These are phyloP conservation scores for Aurantiochytrium sp. DNA, from an alignment of 108 stramenopile genomes.

Conservation along the genomic window DNA sequence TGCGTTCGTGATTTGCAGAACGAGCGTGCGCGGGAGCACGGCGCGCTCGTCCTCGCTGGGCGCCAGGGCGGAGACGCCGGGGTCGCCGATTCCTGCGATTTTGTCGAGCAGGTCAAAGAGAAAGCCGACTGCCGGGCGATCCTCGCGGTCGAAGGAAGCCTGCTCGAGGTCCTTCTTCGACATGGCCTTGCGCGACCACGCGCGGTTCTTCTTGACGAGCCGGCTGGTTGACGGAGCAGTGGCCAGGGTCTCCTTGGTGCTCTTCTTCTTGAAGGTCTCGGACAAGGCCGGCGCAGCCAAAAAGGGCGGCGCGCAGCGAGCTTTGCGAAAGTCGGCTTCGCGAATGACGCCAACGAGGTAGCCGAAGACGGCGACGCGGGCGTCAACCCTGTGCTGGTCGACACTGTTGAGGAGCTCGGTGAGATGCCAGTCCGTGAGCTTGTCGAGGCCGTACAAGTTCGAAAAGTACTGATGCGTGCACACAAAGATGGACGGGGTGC, in stretches of 20 bases:
- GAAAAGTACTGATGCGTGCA: neutral
- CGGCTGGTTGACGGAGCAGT: too few species aligned
- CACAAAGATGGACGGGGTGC: neutral
- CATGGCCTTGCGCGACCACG: neutral
- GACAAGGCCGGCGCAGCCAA: too few species aligned
- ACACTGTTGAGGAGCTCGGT: neutral
- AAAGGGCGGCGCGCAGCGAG: neutral
- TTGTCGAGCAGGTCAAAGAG: neutral
- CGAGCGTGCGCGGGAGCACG: neutral
- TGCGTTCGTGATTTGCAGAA: neutral
- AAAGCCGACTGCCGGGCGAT: neutral
- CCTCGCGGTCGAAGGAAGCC: neutral
- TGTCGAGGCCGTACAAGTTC: neutral
- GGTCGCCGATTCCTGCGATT: neutral
- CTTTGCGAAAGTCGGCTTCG: neutral
- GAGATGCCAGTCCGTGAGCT: slow-evolving; percentile 24
- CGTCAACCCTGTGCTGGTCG: neutral
- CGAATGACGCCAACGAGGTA: neutral
- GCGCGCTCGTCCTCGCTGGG: neutral
- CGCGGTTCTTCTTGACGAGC: too few species aligned
- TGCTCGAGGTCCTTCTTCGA: neutral
- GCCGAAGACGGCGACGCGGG: neutral
- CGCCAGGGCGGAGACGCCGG: neutral
- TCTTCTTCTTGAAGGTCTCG: too few species aligned
- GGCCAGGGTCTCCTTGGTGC: too few species aligned